These are phyloP conservation scores for Sugiyamaella floridensis DNA, from an alignment of 805 yeast species.

Conservation along the genomic window DNA sequence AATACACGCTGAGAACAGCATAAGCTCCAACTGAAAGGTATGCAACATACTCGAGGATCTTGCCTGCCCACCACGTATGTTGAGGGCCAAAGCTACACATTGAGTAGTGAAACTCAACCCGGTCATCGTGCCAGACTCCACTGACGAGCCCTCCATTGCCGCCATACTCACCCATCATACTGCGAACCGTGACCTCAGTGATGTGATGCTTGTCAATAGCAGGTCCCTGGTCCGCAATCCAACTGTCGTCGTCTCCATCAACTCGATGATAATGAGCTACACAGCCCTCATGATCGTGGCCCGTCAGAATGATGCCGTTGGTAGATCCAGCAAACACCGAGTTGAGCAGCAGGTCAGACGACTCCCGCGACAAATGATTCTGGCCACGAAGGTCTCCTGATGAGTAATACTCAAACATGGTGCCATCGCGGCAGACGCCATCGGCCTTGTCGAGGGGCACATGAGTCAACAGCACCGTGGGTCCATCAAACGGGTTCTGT, in stretches of 20 bases:
- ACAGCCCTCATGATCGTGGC: conserved; percentile 97
- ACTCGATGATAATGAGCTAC: conserved; percentile 51
- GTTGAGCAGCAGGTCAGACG: conserved; percentile 60
- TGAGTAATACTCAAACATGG: conserved; percentile 56
- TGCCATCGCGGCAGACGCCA: conserved; percentile 86
- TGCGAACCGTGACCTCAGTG: conserved; percentile 71
- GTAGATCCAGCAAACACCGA: conserved; percentile 59
- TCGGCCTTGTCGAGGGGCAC: conserved; percentile 78
- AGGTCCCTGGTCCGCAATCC: conserved; percentile 16
- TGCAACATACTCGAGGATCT: conserved; percentile 37
- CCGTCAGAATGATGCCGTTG: conserved; percentile 73
- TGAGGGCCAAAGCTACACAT: conserved; percentile 80
- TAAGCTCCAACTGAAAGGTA: not conserved
- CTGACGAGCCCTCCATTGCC: conserved; percentile 85
- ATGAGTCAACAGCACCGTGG: conserved; percentile 80
- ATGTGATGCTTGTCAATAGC: conserved; percentile 33
- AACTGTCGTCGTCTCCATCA: conserved; percentile 2
- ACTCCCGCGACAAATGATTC: conserved; percentile 67
- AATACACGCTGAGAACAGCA: not conserved
- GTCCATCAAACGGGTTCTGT: conserved; percentile 52
- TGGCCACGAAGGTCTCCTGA: conserved; percentile 71
- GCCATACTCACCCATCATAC: conserved; percentile 94
- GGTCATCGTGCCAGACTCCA: conserved; percentile 49
- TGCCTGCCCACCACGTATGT: conserved; percentile 94
- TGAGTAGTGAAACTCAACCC: conserved; percentile 47